phyloP scores from a whole-genome alignment of 495 filamentous ascomycete genomes.

The Symbiotaphrina buchneri region DNA sequence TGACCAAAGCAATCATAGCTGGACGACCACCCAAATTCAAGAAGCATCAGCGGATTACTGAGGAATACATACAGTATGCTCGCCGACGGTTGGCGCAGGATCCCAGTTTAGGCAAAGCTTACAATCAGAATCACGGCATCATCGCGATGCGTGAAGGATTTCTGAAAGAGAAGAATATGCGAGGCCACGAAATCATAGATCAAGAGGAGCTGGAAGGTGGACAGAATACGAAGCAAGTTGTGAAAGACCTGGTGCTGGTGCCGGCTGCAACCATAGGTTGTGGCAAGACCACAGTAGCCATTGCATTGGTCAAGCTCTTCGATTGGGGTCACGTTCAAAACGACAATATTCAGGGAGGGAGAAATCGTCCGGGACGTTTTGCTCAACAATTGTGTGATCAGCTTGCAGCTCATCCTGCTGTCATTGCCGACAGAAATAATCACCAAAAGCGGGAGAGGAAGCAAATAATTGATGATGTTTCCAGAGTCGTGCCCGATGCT shows the following conservation, averaged over 20 bases:
- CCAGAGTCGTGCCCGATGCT: slow-evolving; percentile 29
- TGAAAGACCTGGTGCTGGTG: slow-evolving; percentile 46
- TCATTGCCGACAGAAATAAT: slow-evolving; percentile 88
- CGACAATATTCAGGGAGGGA: slow-evolving; percentile 72
- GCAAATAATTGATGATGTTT: slow-evolving; percentile 67
- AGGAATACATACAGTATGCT: slow-evolving; percentile 72
- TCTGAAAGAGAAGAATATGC: slow-evolving; percentile 53
- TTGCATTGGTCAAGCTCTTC: slow-evolving; percentile 67
- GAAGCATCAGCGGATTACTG: slow-evolving; percentile 78
- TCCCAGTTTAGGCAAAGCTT: slow-evolving; percentile 35
- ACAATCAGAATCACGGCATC: slow-evolving; percentile 85
- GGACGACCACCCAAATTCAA: slow-evolving; percentile 51
- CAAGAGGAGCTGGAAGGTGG: slow-evolving; percentile 27
- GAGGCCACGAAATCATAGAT: slow-evolving; percentile 64
- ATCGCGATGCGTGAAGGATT: slow-evolving; percentile 79
- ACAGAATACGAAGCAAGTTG: slow-evolving; percentile 19
- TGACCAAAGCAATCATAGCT: slow-evolving; percentile 70
- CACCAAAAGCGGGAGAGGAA: slow-evolving; percentile 68
- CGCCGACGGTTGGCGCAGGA: slow-evolving; percentile 44
- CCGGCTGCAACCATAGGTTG: slow-evolving; percentile 87
- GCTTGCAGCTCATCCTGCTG: slow-evolving; percentile 37
- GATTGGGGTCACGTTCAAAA: slow-evolving; percentile 92
- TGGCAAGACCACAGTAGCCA: slow-evolving; percentile 82
- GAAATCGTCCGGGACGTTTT: slow-evolving; percentile 48
- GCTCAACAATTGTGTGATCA: slow-evolving; percentile 34